Evolutionary conservation across 2,329 filamentous ascomycete genomes (phyloP).

Genomic region (Mycogone perniciosa): DNA sequence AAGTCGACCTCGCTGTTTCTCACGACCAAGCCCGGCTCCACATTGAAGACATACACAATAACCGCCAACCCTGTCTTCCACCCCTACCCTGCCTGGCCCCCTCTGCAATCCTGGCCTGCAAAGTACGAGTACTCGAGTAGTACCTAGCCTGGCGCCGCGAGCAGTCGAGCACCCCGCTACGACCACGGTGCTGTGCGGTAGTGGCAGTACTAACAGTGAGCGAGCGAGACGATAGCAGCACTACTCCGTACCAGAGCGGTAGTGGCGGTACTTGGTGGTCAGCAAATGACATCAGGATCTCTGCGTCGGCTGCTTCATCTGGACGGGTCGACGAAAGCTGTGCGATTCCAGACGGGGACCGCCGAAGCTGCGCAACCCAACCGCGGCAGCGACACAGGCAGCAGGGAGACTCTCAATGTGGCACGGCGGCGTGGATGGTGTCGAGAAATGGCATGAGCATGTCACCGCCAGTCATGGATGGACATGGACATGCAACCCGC

Average conservation of each 20-base stretch:
- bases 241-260: slow-evolving; percentile 4
- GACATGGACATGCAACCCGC: slow-evolving; percentile 24
- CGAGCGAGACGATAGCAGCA: not conserved
- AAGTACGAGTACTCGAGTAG: not conserved
- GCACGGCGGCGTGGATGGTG: slow-evolving; percentile 29
- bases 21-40: not conserved
- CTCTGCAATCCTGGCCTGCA: slow-evolving; percentile 6
- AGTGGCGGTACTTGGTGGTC: slow-evolving; percentile 1
- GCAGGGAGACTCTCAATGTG: slow-evolving; percentile 23
- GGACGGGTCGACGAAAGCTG: not conserved
- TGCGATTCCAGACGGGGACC: not conserved
- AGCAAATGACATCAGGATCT: slow-evolving; percentile 4
- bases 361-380: not conserved
- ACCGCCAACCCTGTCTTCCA: not conserved
- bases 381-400: not conserved
- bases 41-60: not conserved
- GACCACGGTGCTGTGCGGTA: slow-evolving; percentile 1
- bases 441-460: slow-evolving; percentile 41
- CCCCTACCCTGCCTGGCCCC: slow-evolving; percentile 5
- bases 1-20: too few relatives aligned
- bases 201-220: too few relatives aligned
- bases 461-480: slow-evolving; percentile 41
- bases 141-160: slow-evolving; percentile 3
- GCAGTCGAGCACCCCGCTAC: slow-evolving; percentile 12
- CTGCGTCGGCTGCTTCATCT: not conserved